Percentiles rank a stretch among this genome's conserved stretches.
These are phyloP conservation scores for Wickerhamiella spandovensis DNA, from an alignment of 805 yeast genomes.

Conservation along the genomic window DNA sequence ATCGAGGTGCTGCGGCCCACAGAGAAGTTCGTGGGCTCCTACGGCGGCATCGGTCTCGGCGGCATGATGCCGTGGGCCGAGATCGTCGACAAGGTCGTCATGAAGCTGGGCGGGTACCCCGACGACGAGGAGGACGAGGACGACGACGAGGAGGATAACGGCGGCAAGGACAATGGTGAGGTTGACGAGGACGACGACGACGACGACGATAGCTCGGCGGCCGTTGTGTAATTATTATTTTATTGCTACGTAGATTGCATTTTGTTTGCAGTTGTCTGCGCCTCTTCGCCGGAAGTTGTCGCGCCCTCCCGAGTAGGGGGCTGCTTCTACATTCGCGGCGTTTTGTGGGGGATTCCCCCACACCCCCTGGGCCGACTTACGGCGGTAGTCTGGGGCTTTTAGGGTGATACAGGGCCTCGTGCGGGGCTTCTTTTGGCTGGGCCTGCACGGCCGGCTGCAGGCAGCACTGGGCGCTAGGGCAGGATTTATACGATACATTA, in stretches of 20 bases:
- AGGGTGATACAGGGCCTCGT: no score
- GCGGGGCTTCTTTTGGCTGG: no score
- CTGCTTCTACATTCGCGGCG: no score
- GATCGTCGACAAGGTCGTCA: conserved; percentile 71
- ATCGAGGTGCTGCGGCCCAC: conserved; percentile 87
- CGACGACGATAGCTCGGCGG: conserved; percentile 21
- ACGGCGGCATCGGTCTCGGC: conserved; percentile 98
- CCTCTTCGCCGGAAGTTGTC: no score
- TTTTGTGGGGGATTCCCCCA: no score
- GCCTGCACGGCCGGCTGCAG: no score
- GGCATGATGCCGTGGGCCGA: conserved; percentile 98
- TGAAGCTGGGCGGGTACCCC: conserved; percentile 53
- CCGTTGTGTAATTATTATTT: background rate
- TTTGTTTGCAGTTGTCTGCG: no score
- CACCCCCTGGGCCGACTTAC: no score
- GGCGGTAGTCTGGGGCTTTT: no score
- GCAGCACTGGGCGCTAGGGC: no score
- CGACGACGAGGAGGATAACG: conserved; percentile 28
- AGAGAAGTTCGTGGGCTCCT: conserved; percentile 81
- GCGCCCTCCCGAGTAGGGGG: no score
- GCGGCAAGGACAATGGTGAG: conserved; percentile 19
- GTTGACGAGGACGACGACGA: conserved; percentile 35
- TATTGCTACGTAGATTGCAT: background rate
- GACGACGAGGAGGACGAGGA: conserved; percentile 39
- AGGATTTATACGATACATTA: no score